Evolutionary conservation across 2,329 filamentous ascomycete genomes (phyloP).

Genomic region (Cadophora gregata): DNA sequence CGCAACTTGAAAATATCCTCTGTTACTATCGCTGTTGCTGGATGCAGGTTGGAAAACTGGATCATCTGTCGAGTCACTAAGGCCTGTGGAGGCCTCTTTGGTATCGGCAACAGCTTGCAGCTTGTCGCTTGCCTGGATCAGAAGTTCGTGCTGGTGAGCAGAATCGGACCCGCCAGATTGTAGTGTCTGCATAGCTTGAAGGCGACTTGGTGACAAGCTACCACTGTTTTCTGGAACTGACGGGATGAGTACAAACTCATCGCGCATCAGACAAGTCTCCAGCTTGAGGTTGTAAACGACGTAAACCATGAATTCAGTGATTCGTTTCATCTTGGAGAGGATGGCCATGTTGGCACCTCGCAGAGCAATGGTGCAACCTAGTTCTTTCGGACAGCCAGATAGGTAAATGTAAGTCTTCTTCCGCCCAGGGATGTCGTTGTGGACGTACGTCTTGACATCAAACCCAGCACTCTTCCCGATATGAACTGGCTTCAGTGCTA

Average conservation of each 20-base stretch:
- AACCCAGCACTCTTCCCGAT: conserved; percentile 85
- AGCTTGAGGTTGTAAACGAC: conserved; percentile 98
- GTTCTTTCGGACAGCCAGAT: conserved; percentile 84
- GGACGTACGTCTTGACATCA: conserved; percentile 94
- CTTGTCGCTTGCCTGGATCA: conserved; percentile 38
- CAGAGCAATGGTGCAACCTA: conserved; percentile 93
- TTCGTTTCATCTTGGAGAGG: conserved; percentile 82
- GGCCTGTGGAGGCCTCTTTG: conserved; percentile 18
- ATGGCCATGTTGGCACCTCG: conserved; percentile 77
- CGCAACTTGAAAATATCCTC: conserved; percentile 24
- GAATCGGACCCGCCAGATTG: conserved; percentile 21
- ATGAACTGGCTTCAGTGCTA: conserved; percentile 75
- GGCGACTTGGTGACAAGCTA: conserved; percentile 48
- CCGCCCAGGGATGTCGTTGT: conserved; percentile 71
- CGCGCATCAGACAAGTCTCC: conserved; percentile 91
- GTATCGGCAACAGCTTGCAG: conserved; percentile 35
- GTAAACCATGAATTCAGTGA: conserved; percentile 99
- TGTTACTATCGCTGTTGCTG: conserved; percentile 15
- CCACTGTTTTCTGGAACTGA: conserved; percentile 58
- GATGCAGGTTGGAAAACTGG: not conserved
- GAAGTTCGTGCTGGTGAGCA: conserved; percentile 25
- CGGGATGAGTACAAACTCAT: conserved; percentile 88
- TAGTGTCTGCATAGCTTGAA: conserved; percentile 26
- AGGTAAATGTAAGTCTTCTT: conserved; percentile 97
- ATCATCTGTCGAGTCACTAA: conserved; percentile 6